Evolutionary conservation across 129 eudicot species (phyloP).

Genomic region (Erigeron canadensis): DNA sequence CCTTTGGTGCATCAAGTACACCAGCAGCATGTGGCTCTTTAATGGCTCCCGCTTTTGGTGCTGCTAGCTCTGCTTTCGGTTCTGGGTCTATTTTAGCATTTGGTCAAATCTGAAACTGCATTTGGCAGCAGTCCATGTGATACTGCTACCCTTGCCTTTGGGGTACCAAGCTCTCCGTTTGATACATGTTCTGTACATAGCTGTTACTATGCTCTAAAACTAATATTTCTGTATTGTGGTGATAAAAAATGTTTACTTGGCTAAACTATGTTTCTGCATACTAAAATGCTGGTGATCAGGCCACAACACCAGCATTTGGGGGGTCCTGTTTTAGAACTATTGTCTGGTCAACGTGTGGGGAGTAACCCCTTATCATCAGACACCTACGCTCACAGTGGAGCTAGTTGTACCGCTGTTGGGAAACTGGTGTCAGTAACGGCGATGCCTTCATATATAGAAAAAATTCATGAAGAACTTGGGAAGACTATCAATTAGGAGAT

Average conservation of each 20-base stretch:
- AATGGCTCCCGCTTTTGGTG: too few relatives aligned
- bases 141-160: neutral
- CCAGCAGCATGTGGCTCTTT: too few relatives aligned
- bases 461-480: conserved; percentile 98
- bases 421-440: conserved; percentile 92
- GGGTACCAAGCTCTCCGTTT: neutral
- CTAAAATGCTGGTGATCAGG: neutral
- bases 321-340: too few relatives aligned
- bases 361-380: conserved; percentile 68
- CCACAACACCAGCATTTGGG: too few relatives aligned
- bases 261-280: too few relatives aligned
- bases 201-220: neutral
- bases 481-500: conserved; percentile 90
- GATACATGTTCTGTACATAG: neutral
- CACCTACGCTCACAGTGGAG: conserved; percentile 44
- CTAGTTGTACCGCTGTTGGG: conserved; percentile 65
- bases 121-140: neutral
- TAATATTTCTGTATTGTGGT: neutral
- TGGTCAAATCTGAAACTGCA: neutral
- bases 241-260: neutral
- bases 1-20: too few relatives aligned
- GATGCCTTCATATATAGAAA: conserved; percentile 87
- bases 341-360: conserved; percentile 56
- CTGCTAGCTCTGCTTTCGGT: too few relatives aligned
- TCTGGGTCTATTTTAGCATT: too few relatives aligned